These are phyloP conservation scores for Kwoniella newhampshirensis DNA, from an alignment of 768 basidiomycete species.

Conservation along the genomic window DNA sequence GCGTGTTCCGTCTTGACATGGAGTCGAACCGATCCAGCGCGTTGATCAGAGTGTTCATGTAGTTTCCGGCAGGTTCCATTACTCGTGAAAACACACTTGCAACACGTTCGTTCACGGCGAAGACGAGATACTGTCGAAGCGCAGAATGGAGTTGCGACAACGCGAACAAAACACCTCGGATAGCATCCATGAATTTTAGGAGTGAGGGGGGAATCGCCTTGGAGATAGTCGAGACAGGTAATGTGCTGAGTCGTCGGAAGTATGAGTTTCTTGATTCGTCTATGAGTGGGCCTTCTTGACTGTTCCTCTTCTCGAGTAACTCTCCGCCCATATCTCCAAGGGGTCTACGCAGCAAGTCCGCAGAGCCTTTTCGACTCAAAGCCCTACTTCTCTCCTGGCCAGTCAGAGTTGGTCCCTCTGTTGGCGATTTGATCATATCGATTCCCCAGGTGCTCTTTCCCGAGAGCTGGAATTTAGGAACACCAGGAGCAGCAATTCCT, in stretches of 20 bases:
- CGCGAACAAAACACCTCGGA: slow-evolving; percentile 87
- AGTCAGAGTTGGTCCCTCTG: slow-evolving; percentile 6
- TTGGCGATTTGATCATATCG: slow-evolving; percentile 19
- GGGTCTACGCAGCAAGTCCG: slow-evolving; percentile 34
- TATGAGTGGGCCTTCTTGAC: slow-evolving; percentile 55
- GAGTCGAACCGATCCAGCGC: slow-evolving; percentile 89
- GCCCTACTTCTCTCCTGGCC: slow-evolving; percentile 8
- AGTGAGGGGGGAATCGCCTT: slow-evolving; percentile 71
- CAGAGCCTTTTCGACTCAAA: slow-evolving; percentile 28
- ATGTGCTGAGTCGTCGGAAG: slow-evolving; percentile 83
- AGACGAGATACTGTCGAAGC: slow-evolving; percentile 79
- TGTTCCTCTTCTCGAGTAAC: slow-evolving; percentile 13
- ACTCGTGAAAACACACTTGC: slow-evolving; percentile 78
- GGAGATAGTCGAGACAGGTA: slow-evolving; percentile 64
- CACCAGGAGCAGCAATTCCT: slow-evolving; percentile 30
- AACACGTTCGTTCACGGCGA: slow-evolving; percentile 77
- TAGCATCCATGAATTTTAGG: slow-evolving; percentile 73
- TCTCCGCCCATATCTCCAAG: slow-evolving; percentile 19
- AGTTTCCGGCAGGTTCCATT: slow-evolving; percentile 76
- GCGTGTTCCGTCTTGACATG: slow-evolving; percentile 64
- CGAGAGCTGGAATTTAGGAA: slow-evolving; percentile 19
- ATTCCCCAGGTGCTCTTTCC: slow-evolving; percentile 8
- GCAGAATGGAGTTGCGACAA: slow-evolving; percentile 87
- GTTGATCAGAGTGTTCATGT: slow-evolving; percentile 79
- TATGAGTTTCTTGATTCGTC: slow-evolving; percentile 85